These are phyloP conservation scores for Hypoxylon sp. DNA, from an alignment of 2,329 filamentous ascomycete genomes.

Conservation along the genomic window DNA sequence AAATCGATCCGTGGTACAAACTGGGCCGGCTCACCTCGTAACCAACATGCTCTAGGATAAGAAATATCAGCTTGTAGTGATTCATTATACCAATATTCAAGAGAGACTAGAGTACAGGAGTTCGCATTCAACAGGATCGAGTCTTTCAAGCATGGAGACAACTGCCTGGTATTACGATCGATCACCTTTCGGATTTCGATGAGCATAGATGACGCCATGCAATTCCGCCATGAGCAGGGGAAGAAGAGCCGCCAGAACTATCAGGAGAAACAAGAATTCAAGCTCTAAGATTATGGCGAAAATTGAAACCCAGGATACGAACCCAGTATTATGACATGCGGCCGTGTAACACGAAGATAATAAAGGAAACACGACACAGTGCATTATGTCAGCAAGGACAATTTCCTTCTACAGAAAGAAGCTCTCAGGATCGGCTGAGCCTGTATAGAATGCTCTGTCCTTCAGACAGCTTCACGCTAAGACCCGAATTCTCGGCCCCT, in stretches of 20 bases:
- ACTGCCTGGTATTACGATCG: background rate
- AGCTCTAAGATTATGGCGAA: background rate
- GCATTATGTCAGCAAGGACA: background rate
- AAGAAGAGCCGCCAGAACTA: background rate
- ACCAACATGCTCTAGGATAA: too few species aligned
- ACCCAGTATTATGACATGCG: background rate
- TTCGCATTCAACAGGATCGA: too few species aligned
- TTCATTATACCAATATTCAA: too few species aligned
- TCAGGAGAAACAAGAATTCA: background rate
- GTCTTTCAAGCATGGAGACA: too few species aligned
- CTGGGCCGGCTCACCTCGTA: too few species aligned
- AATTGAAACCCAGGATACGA: background rate
- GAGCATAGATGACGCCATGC: background rate
- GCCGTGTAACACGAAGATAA: background rate
- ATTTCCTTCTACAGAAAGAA: background rate
- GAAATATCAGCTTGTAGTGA: too few species aligned
- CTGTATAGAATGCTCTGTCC: slow-evolving; percentile 38
- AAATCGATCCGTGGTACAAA: too few species aligned
- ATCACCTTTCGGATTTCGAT: too few species aligned
- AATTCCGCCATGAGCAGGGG: background rate
- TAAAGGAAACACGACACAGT: background rate
- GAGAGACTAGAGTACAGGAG: too few species aligned
- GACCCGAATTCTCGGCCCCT: slow-evolving; percentile 14
- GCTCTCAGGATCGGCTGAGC: slow-evolving; percentile 13
- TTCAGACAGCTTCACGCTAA: slow-evolving; percentile 35